Evolutionary conservation across 495 filamentous ascomycete species (phyloP).

Genomic region (Cudoniella acicularis): DNA sequence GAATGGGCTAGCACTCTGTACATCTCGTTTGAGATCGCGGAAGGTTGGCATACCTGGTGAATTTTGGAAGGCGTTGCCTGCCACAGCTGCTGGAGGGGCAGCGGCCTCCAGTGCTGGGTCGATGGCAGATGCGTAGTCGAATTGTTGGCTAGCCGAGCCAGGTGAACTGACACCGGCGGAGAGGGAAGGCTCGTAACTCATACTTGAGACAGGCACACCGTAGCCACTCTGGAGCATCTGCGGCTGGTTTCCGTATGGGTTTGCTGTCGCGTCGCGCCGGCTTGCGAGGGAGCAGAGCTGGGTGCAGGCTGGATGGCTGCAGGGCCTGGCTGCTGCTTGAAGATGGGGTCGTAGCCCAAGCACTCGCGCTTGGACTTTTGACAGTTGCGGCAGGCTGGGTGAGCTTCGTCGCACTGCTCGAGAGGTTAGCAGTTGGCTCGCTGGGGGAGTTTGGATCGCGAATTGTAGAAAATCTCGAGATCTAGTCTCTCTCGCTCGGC

Average conservation of each 20-base stretch:
- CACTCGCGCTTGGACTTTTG: conserved; percentile 98
- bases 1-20: conserved; percentile 39
- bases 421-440: conserved; percentile 1
- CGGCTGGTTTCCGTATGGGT: conserved; percentile 31
- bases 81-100: conserved; percentile 19
- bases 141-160: conserved; percentile 58
- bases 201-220: conserved; percentile 25
- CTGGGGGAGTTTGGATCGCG: conserved; percentile 26
- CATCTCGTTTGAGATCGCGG: conserved; percentile 28
- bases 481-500: conserved; percentile 26
- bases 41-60: conserved; percentile 29
- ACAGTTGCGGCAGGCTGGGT: conserved; percentile 94
- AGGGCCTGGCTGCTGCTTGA: conserved; percentile 80
- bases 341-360: conserved; percentile 96
- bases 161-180: conserved; percentile 42
- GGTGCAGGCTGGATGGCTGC: conserved; percentile 70
- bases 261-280: conserved; percentile 27
- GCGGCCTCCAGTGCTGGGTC: conserved; percentile 69
- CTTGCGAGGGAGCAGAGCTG: conserved; percentile 28
- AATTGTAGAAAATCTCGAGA: conserved; percentile 36
- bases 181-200: conserved; percentile 33
- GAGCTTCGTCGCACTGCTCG: conserved; percentile 87
- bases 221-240: conserved; percentile 35
- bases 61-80: conserved; percentile 11
- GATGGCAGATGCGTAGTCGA: conserved; percentile 66